phyloP scores from a whole-genome alignment of 768 basidiomycete genomes.

The Peribolospora kevripleyi region DNA sequence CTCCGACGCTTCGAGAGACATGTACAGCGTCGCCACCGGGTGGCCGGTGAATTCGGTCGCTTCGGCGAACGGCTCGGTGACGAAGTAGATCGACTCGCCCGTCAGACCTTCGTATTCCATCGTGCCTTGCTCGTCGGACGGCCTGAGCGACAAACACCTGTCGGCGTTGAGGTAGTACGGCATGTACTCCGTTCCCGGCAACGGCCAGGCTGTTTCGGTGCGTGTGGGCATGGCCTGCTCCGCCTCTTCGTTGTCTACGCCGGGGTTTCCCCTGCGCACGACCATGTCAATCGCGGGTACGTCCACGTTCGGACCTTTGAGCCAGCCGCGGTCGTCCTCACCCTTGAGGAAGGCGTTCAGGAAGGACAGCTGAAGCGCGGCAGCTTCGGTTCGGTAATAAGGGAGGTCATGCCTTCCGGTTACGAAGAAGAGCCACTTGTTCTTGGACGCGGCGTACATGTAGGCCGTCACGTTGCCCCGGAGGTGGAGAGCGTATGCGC shows the following conservation, averaged over 20 bases:
- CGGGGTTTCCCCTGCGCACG: conserved; percentile 14
- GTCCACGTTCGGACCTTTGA: conserved; percentile 8
- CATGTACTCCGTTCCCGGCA: conserved; percentile 9
- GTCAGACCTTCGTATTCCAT: conserved; percentile 9
- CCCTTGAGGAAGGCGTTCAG: conserved; percentile 13
- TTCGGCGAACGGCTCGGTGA: conserved; percentile 5
- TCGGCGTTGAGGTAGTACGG: conserved; percentile 7
- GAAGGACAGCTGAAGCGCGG: conserved; percentile 12
- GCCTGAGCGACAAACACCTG: not conserved
- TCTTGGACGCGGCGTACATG: conserved; percentile 10
- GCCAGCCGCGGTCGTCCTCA: conserved; percentile 10
- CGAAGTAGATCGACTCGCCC: conserved; percentile 4
- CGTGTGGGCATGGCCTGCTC: conserved; percentile 12
- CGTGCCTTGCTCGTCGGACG: not conserved
- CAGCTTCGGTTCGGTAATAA: conserved; percentile 14
- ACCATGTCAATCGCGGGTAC: conserved; percentile 13
- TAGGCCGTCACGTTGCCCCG: conserved; percentile 15
- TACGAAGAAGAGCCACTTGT: conserved; percentile 17
- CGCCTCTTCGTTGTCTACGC: conserved; percentile 13
- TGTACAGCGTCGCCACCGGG: conserved; percentile 8
- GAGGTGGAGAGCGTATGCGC: conserved; percentile 13
- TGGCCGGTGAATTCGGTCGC: conserved; percentile 14
- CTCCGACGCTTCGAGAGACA: conserved; percentile 4
- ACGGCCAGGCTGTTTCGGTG: conserved; percentile 11
- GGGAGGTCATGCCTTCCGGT: conserved; percentile 15